Base-by-base conservation (phyloP, 345 rosid species). In the Abelmoschus esculentus region DNA sequence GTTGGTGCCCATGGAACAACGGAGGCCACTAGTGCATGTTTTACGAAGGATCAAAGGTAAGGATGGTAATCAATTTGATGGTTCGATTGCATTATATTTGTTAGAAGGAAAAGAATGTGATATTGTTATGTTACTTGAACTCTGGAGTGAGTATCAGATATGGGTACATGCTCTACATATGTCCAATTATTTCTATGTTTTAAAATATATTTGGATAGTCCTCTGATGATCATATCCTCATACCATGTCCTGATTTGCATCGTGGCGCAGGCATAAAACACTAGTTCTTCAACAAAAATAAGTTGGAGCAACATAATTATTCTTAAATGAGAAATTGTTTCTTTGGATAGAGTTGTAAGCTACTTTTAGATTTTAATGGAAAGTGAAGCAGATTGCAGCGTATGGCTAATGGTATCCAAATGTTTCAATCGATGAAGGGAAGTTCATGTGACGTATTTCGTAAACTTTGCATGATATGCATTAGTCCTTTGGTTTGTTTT, bases 21-120 rank as follows among this genome's bases (percentile, higher is more conserved):
- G 3, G 96, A 91, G 79, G 91, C 87, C 76, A 86, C 86, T 15
- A 86, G 96, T 62, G 91, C 88, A 56, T 67, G 74, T 22, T 92
- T 89, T 75, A 86, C 89, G 5, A 88, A 81, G 83, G 98, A 92
- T 80, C 96, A 89, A 75, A 86, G 93, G 90, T 92, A 77, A 3
- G 44, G 70, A 36, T 76, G 71, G 17, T 60, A 14, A 28, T 36
- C 7, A 15, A 5, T 11, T 55, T 15, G 42, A 59, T 64, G 17
- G 18, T 73, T 70, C 52, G n/a, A 9, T 67, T 38, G 26, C 34
- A 19, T 52, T 28, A n/a, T 13, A 15, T 32, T n/a, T 13, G 34
- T 52, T 12, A 44, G n/a, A 29, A 5, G 8, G 31, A 40, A 49
- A 22, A 28, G 49, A 34, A 9, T 47, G 22, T 6, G 28, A 26